Percentiles rank a stretch among this genome's conserved stretches.
Conservation (phyloP, 2,329 filamentous ascomycete species). For the Orbilia oligospora region DNA sequence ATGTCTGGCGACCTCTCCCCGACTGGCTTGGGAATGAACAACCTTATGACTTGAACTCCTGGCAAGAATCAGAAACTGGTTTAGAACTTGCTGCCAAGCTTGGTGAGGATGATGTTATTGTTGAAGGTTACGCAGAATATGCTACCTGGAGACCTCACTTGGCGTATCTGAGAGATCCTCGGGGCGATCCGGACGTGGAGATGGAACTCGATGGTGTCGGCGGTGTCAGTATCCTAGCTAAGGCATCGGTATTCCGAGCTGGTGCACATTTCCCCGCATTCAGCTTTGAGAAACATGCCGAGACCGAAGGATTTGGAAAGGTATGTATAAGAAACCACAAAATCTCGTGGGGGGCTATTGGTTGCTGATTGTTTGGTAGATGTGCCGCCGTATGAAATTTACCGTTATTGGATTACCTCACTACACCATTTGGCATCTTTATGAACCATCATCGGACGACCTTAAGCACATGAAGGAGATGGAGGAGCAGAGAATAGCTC, state of each 20-base stretch:
- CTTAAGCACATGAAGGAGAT: constrained; percentile 97
- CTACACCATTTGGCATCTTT: constrained; percentile 99
- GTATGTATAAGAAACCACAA: constrained; percentile 70
- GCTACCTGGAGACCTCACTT: constrained; percentile 98
- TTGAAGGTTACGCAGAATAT: constrained; percentile 98
- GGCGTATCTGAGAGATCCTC: constrained; percentile 95
- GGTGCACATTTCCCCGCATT: constrained; percentile 98
- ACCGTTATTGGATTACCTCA: constrained; percentile 96
- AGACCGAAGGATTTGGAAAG: constrained; percentile 99
- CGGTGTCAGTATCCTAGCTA: constrained; percentile 96
- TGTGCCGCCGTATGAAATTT: constrained; percentile 96
- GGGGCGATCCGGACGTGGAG: constrained; percentile 98
- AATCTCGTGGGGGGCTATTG: constrained; percentile 9
- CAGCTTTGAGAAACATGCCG: constrained; percentile 97
- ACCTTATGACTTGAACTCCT: constrained; percentile 97
- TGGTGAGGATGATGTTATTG: constrained; percentile 98
- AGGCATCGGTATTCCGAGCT: constrained; percentile 92
- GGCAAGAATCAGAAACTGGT: constrained; percentile 98
- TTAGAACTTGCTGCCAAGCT: constrained; percentile 92
- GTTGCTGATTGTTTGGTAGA: constrained; percentile 72
- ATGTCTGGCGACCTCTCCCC: constrained; percentile 98
- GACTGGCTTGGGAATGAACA: constrained; percentile 99
- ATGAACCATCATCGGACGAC: constrained; percentile 98
- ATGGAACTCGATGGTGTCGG: constrained; percentile 99
- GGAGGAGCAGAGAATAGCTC: constrained; percentile 85